Evolutionary conservation across 345 rosid genomes (phyloP).

Genomic region (Physaria fendleri): DNA sequence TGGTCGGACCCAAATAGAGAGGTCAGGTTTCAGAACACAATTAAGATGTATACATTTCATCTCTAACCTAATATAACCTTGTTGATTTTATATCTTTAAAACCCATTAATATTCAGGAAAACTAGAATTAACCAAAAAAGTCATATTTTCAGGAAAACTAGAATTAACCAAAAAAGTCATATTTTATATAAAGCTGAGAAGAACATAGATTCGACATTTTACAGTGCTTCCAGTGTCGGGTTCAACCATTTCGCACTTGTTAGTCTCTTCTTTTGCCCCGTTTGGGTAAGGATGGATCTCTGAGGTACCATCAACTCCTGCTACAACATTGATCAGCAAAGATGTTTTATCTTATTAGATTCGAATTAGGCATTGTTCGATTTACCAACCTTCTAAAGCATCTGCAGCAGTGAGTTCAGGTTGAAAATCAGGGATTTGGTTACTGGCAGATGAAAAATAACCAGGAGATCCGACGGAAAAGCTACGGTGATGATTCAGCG

Average conservation of each 20-base stretch:
- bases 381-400: slow-evolving; percentile 39
- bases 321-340: slow-evolving; percentile 8
- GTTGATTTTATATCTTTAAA: too few relatives aligned
- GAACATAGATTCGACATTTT: too few relatives aligned
- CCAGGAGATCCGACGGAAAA: slow-evolving; percentile 62
- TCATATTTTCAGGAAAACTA: too few relatives aligned
- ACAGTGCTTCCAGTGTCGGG: slow-evolving; percentile 15
- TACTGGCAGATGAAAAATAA: slow-evolving; percentile 27
- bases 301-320: slow-evolving; percentile 25
- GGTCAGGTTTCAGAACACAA: too few relatives aligned
- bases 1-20: too few relatives aligned
- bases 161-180: too few relatives aligned
- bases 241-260: too few relatives aligned
- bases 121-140: too few relatives aligned
- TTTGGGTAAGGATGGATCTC: slow-evolving; percentile 33
- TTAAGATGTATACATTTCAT: too few relatives aligned
- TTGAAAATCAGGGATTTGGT: slow-evolving; percentile 29
- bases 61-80: too few relatives aligned
- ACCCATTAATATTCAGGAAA: too few relatives aligned
- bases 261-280: slow-evolving; percentile 15
- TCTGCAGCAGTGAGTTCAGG: slow-evolving; percentile 39
- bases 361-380: neutral
- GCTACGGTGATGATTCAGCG: slow-evolving; percentile 56
- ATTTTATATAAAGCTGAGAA: too few relatives aligned
- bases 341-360: neutral